phyloP scores from a whole-genome alignment of 2,329 filamentous ascomycete species.

The Byssoonygena ceratinophila region DNA sequence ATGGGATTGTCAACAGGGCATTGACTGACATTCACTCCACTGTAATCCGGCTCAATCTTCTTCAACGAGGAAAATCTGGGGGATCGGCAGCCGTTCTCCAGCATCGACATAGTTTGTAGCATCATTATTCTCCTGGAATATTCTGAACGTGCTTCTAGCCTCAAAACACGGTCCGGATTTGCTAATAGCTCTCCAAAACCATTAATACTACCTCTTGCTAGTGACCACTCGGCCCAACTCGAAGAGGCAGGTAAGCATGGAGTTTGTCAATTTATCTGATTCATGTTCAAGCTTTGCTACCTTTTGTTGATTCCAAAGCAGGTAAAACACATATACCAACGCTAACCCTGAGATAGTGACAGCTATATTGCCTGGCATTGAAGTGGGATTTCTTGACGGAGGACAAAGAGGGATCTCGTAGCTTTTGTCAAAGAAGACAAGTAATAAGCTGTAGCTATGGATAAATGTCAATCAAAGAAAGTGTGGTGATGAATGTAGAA shows the following conservation, averaged over 20 bases:
- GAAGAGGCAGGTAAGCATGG: slow-evolving; percentile 5
- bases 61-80: not conserved
- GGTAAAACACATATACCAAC: not conserved
- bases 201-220: too few species aligned
- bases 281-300: not conserved
- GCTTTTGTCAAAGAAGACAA: too few species aligned
- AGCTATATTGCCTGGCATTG: too few species aligned
- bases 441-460: too few species aligned
- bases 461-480: not conserved
- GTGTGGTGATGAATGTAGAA: not conserved
- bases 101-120: not conserved
- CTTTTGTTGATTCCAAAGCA: not conserved
- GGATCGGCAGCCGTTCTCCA: not conserved
- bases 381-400: too few species aligned
- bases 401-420: too few species aligned
- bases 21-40: not conserved
- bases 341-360: not conserved
- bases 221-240: not conserved
- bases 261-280: not conserved
- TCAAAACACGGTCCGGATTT: not conserved
- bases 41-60: not conserved
- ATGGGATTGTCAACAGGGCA: too few species aligned
- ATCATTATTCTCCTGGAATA: slow-evolving; percentile 6
- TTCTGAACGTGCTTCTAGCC: not conserved
- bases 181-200: not conserved